These are phyloP conservation scores for Coemansia sp. DNA, from an alignment of 192 early-diverging fungal genomes.

Conservation along the genomic window DNA sequence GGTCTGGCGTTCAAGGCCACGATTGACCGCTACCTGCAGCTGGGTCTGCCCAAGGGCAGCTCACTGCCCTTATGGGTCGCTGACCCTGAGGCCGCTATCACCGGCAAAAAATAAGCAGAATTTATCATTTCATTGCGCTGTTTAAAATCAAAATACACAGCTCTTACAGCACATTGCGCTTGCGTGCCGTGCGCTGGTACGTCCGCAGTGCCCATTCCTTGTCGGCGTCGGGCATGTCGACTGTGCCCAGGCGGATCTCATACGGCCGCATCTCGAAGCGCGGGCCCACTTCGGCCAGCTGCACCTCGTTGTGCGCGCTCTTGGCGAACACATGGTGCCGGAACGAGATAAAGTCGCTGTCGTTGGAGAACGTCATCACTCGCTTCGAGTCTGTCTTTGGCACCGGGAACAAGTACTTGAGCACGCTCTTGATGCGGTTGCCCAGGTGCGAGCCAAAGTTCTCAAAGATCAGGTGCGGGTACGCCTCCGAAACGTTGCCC, in stretches of 20 bases:
- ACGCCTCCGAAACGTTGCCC: conserved; percentile 96
- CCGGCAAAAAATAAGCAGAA: conserved; percentile 17
- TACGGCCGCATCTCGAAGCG: conserved; percentile 97
- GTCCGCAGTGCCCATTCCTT: conserved; percentile 95
- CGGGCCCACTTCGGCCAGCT: conserved; percentile 95
- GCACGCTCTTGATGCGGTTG: conserved; percentile 74
- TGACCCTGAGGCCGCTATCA: conserved; percentile 40
- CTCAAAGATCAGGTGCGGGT: conserved; percentile 94
- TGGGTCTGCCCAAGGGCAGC: conserved; percentile 49
- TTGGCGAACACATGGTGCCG: conserved; percentile 96
- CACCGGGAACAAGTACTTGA: conserved; percentile 97
- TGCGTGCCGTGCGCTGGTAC: conserved; percentile 84
- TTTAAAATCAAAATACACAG: neutral
- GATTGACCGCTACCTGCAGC: conserved; percentile 47
- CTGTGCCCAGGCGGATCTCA: conserved; percentile 94
- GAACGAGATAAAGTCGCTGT: conserved; percentile 95
- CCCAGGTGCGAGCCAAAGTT: conserved; percentile 91
- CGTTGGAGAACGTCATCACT: conserved; percentile 96
- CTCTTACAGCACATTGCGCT: conserved; percentile 69
- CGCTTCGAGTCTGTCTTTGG: conserved; percentile 95
- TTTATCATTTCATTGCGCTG: neutral
- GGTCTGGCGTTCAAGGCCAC: conserved; percentile 39
- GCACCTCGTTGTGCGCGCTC: conserved; percentile 82
- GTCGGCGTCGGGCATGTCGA: conserved; percentile 92
- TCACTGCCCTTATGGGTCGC: conserved; percentile 51